Conservation (phyloP, 2,329 filamentous ascomycete species). For the Coniochaeta pulveracea region DNA sequence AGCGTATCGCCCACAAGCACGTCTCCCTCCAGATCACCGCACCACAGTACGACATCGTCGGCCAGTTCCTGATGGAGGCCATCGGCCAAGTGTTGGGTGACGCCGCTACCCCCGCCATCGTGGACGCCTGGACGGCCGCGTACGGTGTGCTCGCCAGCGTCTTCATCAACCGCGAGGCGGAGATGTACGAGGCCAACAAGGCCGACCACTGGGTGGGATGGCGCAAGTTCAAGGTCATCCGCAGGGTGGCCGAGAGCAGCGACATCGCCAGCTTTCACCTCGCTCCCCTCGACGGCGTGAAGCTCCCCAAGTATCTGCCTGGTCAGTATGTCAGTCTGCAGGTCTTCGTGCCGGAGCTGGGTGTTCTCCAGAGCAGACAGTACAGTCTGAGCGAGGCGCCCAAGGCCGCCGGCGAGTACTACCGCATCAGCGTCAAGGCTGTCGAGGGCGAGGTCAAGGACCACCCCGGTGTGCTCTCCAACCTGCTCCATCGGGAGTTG, state of each 20-base stretch:
- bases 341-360: conserved; percentile 47
- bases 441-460: conserved; percentile 29
- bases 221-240: conserved; percentile 42
- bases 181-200: conserved; percentile 41
- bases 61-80: conserved; percentile 53
- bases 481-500: conserved; percentile 35
- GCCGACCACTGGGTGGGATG: conserved; percentile 32
- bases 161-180: conserved; percentile 53
- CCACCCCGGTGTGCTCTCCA: conserved; percentile 38
- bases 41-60: conserved; percentile 62
- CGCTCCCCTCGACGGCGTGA: conserved; percentile 44
- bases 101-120: conserved; percentile 54
- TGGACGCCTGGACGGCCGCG: conserved; percentile 60
- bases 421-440: conserved; percentile 66
- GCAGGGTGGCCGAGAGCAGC: conserved; percentile 42
- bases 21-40: conserved; percentile 57
- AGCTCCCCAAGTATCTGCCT: conserved; percentile 50
- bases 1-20: conserved; percentile 69
- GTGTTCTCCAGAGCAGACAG: conserved; percentile 60
- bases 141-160: conserved; percentile 62
- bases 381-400: conserved; percentile 59
- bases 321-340: conserved; percentile 66
- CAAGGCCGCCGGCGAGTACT: conserved; percentile 37
- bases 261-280: conserved; percentile 63
- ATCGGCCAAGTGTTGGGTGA: conserved; percentile 57